Evolutionary conservation across 1,284 basidiomycete genomes (phyloP).

Genomic region (Cryptococcus sp.): DNA sequence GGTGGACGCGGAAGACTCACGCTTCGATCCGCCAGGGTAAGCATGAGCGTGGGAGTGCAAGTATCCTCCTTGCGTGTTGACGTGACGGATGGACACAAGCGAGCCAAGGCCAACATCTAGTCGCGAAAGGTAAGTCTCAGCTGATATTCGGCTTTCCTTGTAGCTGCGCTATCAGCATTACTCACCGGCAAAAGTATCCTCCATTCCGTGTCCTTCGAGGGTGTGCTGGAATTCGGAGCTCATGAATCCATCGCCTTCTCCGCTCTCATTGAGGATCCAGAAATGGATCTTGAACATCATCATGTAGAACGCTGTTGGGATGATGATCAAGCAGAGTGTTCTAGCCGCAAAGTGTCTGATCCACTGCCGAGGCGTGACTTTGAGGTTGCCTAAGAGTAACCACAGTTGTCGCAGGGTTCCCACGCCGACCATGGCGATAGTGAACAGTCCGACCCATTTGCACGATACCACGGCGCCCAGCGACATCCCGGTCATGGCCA

Average conservation of each 20-base stretch:
- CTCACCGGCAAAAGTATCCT: conserved; percentile 84
- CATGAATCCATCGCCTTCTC: conserved; percentile 99
- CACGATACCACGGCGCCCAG: conserved; percentile 90
- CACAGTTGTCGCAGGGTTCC: conserved; percentile 87
- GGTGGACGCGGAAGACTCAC: conserved; percentile 55
- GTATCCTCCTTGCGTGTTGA: conserved; percentile 97
- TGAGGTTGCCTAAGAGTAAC: conserved; percentile 83
- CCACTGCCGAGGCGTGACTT: conserved; percentile 74
- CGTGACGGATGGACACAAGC: conserved; percentile 77
- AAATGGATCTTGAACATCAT: conserved; percentile 95
- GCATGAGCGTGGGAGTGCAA: conserved; percentile 90
- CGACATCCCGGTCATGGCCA: conserved; percentile 80
- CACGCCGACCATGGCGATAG: conserved; percentile 90
- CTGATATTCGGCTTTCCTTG: no score
- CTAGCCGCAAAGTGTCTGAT: conserved; percentile 84
- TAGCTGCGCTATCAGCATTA: conserved; percentile 10
- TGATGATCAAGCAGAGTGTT: conserved; percentile 79
- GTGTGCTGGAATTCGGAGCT: conserved; percentile 98
- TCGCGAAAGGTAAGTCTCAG: no score
- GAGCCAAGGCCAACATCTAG: conserved; percentile 86
- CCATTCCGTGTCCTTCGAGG: conserved; percentile 85
- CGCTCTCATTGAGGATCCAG: conserved; percentile 79
- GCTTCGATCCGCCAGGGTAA: conserved; percentile 83
- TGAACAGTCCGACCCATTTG: conserved; percentile 99
- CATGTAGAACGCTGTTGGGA: conserved; percentile 91